Evolutionary conservation across 139 green algal species (phyloP), one percentile per base, ranked within the genome.

Genomic region (Coccomyxa sp.): DNA sequence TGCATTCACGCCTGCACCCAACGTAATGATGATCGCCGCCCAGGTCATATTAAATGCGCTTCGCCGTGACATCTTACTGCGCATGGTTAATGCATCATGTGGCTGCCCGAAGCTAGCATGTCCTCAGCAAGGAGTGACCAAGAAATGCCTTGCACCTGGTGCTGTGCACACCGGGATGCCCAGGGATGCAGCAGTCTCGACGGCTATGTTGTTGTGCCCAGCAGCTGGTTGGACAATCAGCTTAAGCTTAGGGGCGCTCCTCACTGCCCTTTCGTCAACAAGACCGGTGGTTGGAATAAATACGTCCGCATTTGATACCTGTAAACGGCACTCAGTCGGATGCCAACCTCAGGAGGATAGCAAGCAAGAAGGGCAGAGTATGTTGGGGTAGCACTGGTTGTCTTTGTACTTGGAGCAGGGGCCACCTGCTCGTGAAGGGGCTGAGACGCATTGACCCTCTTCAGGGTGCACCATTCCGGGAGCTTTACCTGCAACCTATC

Each of bases 161-260:
- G 90, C 84, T 13, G 87, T 87, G 58, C 87, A 91, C 1, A 93
- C 86, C 15, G 90, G 86, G 10, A 93, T 82, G 14, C 85, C 85
- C 9, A 86, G 81, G 45, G 23, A 51, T 58, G 77, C 58, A 1
- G 88, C 88, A 32, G 87, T 87, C 15, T 80, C 87, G 51, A 90
- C 38, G 30, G 86, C 88, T 11, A 93, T 93, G 78, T 92, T 92
- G 67, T 87, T 90, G 78, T 89, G 89, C 0, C 88, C 88, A 76
- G 83, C n/a, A 51, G 88, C 90, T 15, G 90, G 90, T 67, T 92
- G 86, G 7, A 86, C 81, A 31, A 92, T 85, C 0, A 93, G 75
- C 0, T 81, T 80, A 13, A 92, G 82, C 66, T 92, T 76, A 0
- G n/a, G 57, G 0, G 85, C 82, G 23, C 88, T 86, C 9, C 23